Percentiles rank a stretch among this genome's conserved stretches.
Evolutionary conservation across 2,329 filamentous ascomycete species (phyloP).

Genomic region (Westerdykella aurantiaca): DNA sequence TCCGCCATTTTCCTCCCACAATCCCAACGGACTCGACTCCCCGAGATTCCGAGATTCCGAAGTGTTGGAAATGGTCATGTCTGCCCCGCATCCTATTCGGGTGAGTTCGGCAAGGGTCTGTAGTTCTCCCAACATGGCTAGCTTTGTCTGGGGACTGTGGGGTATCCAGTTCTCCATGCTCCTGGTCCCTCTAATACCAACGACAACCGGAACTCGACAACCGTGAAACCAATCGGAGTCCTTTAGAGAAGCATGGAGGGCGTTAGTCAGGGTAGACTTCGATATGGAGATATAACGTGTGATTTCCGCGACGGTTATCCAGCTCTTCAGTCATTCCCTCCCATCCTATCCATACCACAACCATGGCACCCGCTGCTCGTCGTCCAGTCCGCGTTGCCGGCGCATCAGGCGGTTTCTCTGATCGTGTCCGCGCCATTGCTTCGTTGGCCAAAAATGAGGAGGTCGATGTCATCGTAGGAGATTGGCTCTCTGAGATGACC

Average conservation of each 20-base stretch:
- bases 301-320: no score
- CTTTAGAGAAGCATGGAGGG: neutral
- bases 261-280: no score
- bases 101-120: neutral
- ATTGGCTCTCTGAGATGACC: conserved; percentile 29
- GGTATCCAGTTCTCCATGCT: neutral
- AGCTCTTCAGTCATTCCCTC: neutral
- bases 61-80: neutral
- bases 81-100: neutral
- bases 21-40: neutral
- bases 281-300: no score
- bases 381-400: conserved; percentile 40
- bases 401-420: conserved; percentile 42
- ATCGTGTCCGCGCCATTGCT: conserved; percentile 40
- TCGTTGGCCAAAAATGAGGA: conserved; percentile 37
- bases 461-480: conserved; percentile 30
- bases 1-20: neutral
- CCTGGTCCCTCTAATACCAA: neutral
- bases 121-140: neutral
- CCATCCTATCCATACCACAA: neutral
- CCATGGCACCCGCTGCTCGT: conserved; percentile 18
- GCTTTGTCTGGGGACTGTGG: neutral
- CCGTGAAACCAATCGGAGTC: neutral
- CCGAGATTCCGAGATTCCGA: neutral
- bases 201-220: neutral